These are phyloP conservation scores for Fraxinus velutina DNA, from an alignment of 305 asterid genomes.

Conservation along the genomic window DNA sequence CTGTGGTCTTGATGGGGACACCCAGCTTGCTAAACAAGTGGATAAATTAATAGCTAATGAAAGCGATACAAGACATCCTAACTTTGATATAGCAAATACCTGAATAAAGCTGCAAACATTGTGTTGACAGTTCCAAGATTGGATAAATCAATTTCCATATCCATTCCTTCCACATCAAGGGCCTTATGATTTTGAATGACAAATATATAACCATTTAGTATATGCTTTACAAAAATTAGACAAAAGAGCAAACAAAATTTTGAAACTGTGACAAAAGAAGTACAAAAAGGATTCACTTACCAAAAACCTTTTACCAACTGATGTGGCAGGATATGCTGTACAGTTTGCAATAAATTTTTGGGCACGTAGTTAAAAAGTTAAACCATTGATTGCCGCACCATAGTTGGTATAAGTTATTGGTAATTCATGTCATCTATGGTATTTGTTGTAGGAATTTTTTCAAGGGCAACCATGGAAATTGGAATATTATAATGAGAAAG, in stretches of 20 bases:
- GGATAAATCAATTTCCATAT: conserved; percentile 97
- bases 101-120: conserved; percentile 90
- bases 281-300: neutral
- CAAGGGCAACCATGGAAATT: neutral
- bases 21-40: conserved; percentile 75
- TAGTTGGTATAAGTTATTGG: neutral
- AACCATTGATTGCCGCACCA: neutral
- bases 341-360: neutral
- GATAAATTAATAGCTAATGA: conserved; percentile 11
- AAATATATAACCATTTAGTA: conserved; percentile 13
- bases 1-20: conserved; percentile 95
- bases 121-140: conserved; percentile 99
- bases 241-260: neutral
- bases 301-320: neutral
- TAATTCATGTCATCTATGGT: conserved; percentile 22
- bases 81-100: conserved; percentile 20
- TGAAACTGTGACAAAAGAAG: neutral
- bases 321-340: neutral
- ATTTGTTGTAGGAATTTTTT: neutral
- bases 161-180: conserved; percentile 89
- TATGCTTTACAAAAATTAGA: neutral
- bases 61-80: neutral
- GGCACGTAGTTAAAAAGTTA: neutral
- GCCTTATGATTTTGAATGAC: conserved; percentile 29
- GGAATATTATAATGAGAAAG: neutral